These are phyloP conservation scores for Coemansia sp. DNA, from an alignment of 192 early-diverging fungal species.

Conservation along the genomic window DNA sequence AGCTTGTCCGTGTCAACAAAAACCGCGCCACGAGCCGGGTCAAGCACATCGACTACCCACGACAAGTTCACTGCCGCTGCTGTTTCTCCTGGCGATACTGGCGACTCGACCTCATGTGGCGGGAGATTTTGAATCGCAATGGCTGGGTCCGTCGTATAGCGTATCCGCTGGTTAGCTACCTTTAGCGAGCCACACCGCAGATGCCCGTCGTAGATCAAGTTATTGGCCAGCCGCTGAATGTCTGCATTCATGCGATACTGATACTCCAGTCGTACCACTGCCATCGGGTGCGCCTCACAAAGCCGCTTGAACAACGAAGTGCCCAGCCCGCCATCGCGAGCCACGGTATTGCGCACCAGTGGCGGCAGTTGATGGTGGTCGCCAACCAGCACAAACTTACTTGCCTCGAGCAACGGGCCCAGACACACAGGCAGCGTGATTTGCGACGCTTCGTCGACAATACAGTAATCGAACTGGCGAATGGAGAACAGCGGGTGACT, in stretches of 20 bases:
- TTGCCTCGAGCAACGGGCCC: slow-evolving; percentile 79
- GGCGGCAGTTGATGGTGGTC: slow-evolving; percentile 96
- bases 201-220: slow-evolving; percentile 76
- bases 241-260: slow-evolving; percentile 96
- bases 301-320: slow-evolving; percentile 80
- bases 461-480: slow-evolving; percentile 90
- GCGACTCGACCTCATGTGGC: neutral
- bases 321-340: slow-evolving; percentile 39
- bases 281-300: slow-evolving; percentile 76
- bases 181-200: slow-evolving; percentile 69
- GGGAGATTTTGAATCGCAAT: slow-evolving; percentile 19
- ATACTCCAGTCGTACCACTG: slow-evolving; percentile 69
- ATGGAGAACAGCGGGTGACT: slow-evolving; percentile 72
- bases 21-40: slow-evolving; percentile 66
- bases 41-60: slow-evolving; percentile 67
- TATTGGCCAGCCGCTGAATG: slow-evolving; percentile 83
- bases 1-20: slow-evolving; percentile 83
- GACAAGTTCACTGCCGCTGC: slow-evolving; percentile 8
- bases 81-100: neutral
- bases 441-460: slow-evolving; percentile 96
- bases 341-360: slow-evolving; percentile 61
- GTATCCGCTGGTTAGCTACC: slow-evolving; percentile 60
- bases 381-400: slow-evolving; percentile 89
- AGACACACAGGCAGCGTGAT: slow-evolving; percentile 87
- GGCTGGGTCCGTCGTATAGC: slow-evolving; percentile 20